Percentiles rank a stretch among this genome's conserved stretches.
Conservation (phyloP, 805 yeast genomes). For the Lipomyces yamanashiensis region DNA sequence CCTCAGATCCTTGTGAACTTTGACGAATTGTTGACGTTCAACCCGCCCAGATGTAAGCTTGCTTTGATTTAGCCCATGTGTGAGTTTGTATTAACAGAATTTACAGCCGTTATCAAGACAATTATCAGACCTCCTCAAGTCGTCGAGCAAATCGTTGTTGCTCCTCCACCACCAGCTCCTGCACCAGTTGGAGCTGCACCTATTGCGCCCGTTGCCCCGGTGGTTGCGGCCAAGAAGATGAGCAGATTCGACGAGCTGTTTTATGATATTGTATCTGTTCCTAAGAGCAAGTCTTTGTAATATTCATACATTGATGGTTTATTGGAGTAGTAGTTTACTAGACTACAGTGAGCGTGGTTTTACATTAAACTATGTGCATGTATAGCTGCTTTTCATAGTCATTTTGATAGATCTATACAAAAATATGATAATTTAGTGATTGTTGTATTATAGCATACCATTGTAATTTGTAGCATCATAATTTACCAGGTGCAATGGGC, state of each 20-base stretch:
- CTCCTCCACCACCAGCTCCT: slow-evolving; percentile 13
- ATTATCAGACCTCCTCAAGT: slow-evolving; percentile 28
- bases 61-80: neutral
- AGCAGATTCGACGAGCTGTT: slow-evolving; percentile 31
- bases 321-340: neutral
- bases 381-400: too few species aligned
- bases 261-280: slow-evolving; percentile 45
- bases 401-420: neutral
- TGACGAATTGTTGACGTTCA: slow-evolving; percentile 33
- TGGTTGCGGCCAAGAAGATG: slow-evolving; percentile 17
- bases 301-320: neutral
- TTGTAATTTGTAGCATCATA: neutral
- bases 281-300: slow-evolving; percentile 38
- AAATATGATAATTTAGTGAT: neutral
- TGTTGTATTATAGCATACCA: neutral
- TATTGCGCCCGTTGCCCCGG: slow-evolving; percentile 11
- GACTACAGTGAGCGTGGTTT: neutral
- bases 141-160: slow-evolving; percentile 26
- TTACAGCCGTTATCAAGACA: slow-evolving; percentile 25
- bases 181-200: slow-evolving; percentile 9
- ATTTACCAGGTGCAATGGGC: neutral
- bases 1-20: slow-evolving; percentile 36
- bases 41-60: slow-evolving; percentile 33
- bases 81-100: neutral
- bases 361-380: too few species aligned